A percentile compares a stretch with the other conserved stretches of the same genome.
phyloP scores from a whole-genome alignment of 1,284 basidiomycete species.

The Tausonia pullulans region DNA sequence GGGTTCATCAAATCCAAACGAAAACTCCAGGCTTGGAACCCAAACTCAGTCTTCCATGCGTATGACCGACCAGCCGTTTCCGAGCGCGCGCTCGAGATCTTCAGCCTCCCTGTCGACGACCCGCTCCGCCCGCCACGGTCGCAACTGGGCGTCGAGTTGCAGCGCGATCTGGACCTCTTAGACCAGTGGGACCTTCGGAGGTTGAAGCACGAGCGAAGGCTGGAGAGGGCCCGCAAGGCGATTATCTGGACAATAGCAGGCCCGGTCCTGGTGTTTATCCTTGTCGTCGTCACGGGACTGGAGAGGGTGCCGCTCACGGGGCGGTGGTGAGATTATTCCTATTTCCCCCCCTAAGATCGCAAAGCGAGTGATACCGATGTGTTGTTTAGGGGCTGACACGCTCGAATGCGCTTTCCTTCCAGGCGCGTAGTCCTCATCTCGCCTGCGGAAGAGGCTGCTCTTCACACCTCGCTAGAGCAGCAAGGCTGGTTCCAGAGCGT shows the following conservation, averaged over 20 bases:
- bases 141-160: conserved; percentile 32
- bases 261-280: conserved; percentile 58
- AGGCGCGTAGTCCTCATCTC: conserved; percentile 73
- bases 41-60: background rate
- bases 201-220: conserved; percentile 39
- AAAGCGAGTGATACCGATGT: no score
- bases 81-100: background rate
- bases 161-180: conserved; percentile 40
- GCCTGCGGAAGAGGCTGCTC: conserved; percentile 77
- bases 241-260: conserved; percentile 52
- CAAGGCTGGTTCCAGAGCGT: conserved; percentile 75
- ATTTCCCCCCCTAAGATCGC: no score
- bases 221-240: conserved; percentile 41
- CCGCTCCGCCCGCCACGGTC: conserved; percentile 23
- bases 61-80: conserved; percentile 4
- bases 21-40: background rate
- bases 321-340: conserved; percentile 32
- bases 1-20: background rate
- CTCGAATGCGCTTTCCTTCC: no score
- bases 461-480: conserved; percentile 62
- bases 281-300: conserved; percentile 60
- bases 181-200: conserved; percentile 26
- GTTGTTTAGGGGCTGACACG: no score
- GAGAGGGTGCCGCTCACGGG: conserved; percentile 55
- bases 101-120: conserved; percentile 18